Evolutionary conservation across 352 stramenopile species (phyloP), one percentile per base, ranked within the genome.

Genomic region (Pythium phragmitis): DNA sequence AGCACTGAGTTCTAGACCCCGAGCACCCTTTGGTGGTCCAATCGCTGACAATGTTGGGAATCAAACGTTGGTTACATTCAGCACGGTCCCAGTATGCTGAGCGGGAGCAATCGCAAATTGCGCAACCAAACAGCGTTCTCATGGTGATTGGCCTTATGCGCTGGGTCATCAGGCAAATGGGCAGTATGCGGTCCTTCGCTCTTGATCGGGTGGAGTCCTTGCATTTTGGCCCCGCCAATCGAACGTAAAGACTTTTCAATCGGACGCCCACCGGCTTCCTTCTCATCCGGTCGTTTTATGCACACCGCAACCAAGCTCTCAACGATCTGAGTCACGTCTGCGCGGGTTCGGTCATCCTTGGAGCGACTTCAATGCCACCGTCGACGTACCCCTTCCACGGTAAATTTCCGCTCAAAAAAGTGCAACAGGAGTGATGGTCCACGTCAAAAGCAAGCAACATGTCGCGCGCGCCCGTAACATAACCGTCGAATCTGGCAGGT

Each of bases 231-330:
- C 14, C 14, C 9, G 34, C 5, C 50, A 70, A 70, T 70, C 64
- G 66, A 70, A 70, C 64, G 64, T 70, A 66, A 66, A 57, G 63
- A 5, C 26, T 70, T 63, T 56, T 16, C 28, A 60, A 69, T 63
- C 28, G 30, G 45, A 60, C 60, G 60, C 52, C 52, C 49, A 30
- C 36, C 19, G 58, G 56, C 43, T 63, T 63, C 45, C 43, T 52
- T 43, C n/a, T 30, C 41, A 60, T 19, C 39, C 1, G 48, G 47
- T 42, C 39, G 39, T 52, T 65, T 39, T 59, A 2, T 65, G 39
- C 41, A 16, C 39, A 37, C 16, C 30, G 26, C 23, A 23, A 50
- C 57, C 47, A 52, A 60, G 26, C 28, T 42, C 13, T 47, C 42
- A 30, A 30, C 26, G 26, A 30, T 30, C 26, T 30, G 26, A 30